phyloP scores from a whole-genome alignment of 768 basidiomycete genomes.

The Exidia glandulosa region DNA sequence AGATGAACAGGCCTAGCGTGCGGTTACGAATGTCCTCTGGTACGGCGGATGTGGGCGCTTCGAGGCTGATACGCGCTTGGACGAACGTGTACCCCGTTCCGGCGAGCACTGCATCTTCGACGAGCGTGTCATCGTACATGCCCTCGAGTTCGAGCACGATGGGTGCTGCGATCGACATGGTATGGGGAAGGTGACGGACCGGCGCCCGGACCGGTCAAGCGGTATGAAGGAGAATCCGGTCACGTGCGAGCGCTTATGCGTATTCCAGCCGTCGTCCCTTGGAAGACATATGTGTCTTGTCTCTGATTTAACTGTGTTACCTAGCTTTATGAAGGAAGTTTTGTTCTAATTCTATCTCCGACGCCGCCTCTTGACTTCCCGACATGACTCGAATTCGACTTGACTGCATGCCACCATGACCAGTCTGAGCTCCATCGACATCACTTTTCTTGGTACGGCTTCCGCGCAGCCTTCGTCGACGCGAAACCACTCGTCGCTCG shows the following conservation, averaged over 20 bases:
- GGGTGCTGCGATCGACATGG: not conserved
- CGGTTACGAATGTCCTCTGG: slow-evolving; percentile 4
- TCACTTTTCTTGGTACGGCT: slow-evolving; percentile 74
- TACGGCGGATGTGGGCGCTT: not conserved
- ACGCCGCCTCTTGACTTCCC: no score
- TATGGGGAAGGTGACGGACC: not conserved
- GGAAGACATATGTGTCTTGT: no score
- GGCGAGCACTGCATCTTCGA: not conserved
- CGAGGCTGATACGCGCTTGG: not conserved
- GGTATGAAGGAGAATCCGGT: no score
- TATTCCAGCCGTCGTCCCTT: no score
- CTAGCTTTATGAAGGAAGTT: no score
- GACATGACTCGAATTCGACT: not conserved
- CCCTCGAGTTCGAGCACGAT: not conserved
- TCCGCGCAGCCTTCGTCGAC: slow-evolving; percentile 74
- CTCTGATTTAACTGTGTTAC: no score
- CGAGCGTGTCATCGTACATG: not conserved
- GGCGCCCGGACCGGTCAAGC: no score
- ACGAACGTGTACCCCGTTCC: not conserved
- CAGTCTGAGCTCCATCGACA: slow-evolving; percentile 17
- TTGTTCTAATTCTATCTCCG: no score
- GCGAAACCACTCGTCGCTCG: slow-evolving; percentile 65
- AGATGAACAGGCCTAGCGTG: slow-evolving; percentile 8
- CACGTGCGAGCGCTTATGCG: no score
- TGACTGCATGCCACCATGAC: not conserved